Evolutionary conservation across 768 basidiomycete genomes (phyloP), one percentile per base, ranked within the genome.

Genomic region (Paxillus ammoniavirescens): DNA sequence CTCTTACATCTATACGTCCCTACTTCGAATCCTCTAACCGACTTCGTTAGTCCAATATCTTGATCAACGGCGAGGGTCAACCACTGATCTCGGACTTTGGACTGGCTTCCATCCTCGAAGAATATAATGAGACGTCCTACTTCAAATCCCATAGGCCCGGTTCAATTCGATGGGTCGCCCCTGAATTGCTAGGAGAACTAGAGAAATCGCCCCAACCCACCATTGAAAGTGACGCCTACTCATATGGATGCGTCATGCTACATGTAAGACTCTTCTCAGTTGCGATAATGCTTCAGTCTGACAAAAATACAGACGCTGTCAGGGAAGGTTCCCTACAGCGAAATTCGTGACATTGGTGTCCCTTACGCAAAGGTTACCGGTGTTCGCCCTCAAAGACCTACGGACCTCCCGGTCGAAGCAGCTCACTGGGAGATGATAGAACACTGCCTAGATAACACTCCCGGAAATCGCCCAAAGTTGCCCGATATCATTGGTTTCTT

Each of bases 101-200:
- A 1, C 61, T 78, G 7, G 77, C 75, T 15, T 72, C 58, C 26
- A 68, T 78, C 50, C 62, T 71, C n/a, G 61, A 62, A 15, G 72
- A 75, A 51, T 63, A 72, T 53, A 63, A 70, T 28, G 60, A 65
- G 18, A 51, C 61, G 8, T 61, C 61, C 31, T 68, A 61, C 35
- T 62, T 46, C 31, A 50, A 40, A 13, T 55, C 56, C 12, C 50
- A 47, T 37, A 50, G 21, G 33, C 52, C 52, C 10, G 60, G 56
- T 1, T 53, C 56, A 21, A 14, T 56, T 1, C 52, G 58, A n/a
- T 60, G 61, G 57, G 43, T 47, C 3, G 63, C 62, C 4, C 62
- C 62, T 12, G 61, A 64, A 14, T 37, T 64, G 12, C 42, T 64
- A 6, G 42, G 36, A 13, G 17, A 17, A 13, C 18, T 13, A 14